Evolutionary conservation across 164 flowering plant species (phyloP).

Genomic region (Vitis rotundifolia): DNA sequence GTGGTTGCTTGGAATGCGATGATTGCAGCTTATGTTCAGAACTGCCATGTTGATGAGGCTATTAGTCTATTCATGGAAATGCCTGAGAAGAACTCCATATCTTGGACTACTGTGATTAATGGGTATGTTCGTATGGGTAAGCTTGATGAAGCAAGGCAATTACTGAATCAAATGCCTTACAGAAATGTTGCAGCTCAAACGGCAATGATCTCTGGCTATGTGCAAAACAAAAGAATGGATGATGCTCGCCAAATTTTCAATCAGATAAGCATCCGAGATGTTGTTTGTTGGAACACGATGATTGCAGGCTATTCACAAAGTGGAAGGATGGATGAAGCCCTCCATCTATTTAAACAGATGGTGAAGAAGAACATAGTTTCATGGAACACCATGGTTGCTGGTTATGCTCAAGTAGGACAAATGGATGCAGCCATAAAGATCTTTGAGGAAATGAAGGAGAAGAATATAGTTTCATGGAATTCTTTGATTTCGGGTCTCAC

Average conservation of each 20-base stretch:
- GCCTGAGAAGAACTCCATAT: slow-evolving; percentile 27
- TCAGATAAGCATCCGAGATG: slow-evolving; percentile 19
- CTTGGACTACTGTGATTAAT: slow-evolving; percentile 37
- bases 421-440: slow-evolving; percentile 27
- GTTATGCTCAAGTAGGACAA: slow-evolving; percentile 29
- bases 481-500: slow-evolving; percentile 29
- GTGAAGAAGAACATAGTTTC: slow-evolving; percentile 21
- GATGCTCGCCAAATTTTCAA: slow-evolving; percentile 27
- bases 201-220: slow-evolving; percentile 30
- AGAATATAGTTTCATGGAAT: slow-evolving; percentile 33
- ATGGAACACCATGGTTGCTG: slow-evolving; percentile 34
- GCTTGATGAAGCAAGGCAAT: slow-evolving; percentile 26
- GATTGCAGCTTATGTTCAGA: slow-evolving; percentile 26
- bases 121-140: slow-evolving; percentile 31
- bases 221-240: slow-evolving; percentile 16
- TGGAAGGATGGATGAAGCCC: slow-evolving; percentile 32
- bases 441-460: slow-evolving; percentile 24
- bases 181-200: slow-evolving; percentile 26
- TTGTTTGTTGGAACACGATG: slow-evolving; percentile 36
- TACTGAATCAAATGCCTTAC: slow-evolving; percentile 25
- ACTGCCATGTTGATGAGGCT: slow-evolving; percentile 25
- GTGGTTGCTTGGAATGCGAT: slow-evolving; percentile 44
- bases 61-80: slow-evolving; percentile 20
- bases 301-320: slow-evolving; percentile 28
- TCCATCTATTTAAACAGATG: slow-evolving; percentile 23